Evolutionary conservation across 2,329 filamentous ascomycete species (phyloP).

Genomic region (Aspergillus tamarii): DNA sequence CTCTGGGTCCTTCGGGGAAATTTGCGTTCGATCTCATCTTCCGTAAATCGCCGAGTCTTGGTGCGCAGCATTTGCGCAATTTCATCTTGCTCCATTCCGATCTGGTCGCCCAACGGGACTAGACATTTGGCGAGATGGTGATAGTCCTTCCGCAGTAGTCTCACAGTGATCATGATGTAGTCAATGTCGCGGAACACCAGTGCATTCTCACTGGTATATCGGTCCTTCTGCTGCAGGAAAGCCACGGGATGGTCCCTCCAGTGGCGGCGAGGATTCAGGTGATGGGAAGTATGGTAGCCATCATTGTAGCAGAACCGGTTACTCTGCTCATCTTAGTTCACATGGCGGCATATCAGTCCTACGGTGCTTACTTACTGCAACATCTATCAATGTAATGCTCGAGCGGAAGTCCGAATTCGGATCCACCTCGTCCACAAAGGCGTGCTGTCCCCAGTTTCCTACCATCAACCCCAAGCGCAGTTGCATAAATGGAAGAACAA

Average conservation of each 20-base stretch:
- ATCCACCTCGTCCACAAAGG: constrained; percentile 74
- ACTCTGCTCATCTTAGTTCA: constrained; percentile 55
- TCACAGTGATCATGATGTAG: constrained; percentile 74
- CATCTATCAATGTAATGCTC: constrained; percentile 78
- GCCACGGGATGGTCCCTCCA: constrained; percentile 79
- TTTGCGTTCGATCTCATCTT: neutral
- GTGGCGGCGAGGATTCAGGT: constrained; percentile 56
- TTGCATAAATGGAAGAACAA: constrained; percentile 67
- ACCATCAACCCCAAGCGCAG: constrained; percentile 76
- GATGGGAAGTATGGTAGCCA: constrained; percentile 72
- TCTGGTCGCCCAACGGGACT: constrained; percentile 75
- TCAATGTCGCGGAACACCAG: constrained; percentile 82
- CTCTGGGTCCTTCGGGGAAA: neutral
- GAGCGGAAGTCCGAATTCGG: constrained; percentile 78
- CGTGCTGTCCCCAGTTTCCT: constrained; percentile 84
- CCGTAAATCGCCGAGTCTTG: constrained; percentile 64
- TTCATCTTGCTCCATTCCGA: constrained; percentile 66
- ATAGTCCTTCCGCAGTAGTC: constrained; percentile 72
- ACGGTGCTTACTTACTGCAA: constrained; percentile 62
- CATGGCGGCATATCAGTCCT: neutral
- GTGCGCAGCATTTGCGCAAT: constrained; percentile 64
- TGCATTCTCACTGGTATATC: constrained; percentile 68
- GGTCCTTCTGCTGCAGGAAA: constrained; percentile 70
- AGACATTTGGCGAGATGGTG: constrained; percentile 68
- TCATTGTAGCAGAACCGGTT: constrained; percentile 84